Percentiles rank a stretch among this genome's conserved stretches.
Evolutionary conservation across 2,329 filamentous ascomycete genomes (phyloP).

Genomic region (Pseudohalonectria lignicola): DNA sequence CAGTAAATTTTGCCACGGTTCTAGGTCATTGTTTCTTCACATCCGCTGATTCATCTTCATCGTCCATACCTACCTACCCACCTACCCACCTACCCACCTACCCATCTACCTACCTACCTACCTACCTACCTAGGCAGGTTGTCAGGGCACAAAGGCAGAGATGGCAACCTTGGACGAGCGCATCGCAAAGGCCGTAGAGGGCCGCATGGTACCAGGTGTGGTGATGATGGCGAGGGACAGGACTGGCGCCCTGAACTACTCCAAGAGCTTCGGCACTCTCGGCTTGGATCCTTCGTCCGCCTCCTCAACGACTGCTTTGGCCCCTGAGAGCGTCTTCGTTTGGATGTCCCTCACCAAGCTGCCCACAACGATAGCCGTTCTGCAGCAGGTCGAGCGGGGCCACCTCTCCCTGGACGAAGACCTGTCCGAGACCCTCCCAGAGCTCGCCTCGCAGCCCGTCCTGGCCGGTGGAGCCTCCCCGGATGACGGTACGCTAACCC

Average conservation of each 20-base stretch:
- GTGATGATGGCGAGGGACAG: slow-evolving; percentile 11
- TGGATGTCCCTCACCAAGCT: slow-evolving; percentile 29
- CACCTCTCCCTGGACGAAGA: slow-evolving; percentile 33
- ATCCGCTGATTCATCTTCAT: too few species aligned
- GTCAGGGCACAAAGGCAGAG: too few species aligned
- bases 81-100: too few species aligned
- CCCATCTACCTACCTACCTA: too few species aligned
- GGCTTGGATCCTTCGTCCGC: slow-evolving; percentile 8
- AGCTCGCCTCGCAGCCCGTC: slow-evolving; percentile 8
- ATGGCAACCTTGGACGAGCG: slow-evolving; percentile 8
- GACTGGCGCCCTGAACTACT: slow-evolving; percentile 11
- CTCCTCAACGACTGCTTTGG: slow-evolving; percentile 7
- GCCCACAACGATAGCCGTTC: slow-evolving; percentile 29
- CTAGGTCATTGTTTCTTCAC: too few species aligned
- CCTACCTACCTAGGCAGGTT: too few species aligned
- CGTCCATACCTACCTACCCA: too few species aligned
- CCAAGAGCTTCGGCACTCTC: slow-evolving; percentile 8
- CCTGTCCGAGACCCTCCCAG: slow-evolving; percentile 15
- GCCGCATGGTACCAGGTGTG: slow-evolving; percentile 8
- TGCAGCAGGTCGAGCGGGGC: slow-evolving; percentile 36
- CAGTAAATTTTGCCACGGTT: too few species aligned
- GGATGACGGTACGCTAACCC: slow-evolving; percentile 1
- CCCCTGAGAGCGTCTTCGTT: slow-evolving; percentile 18
- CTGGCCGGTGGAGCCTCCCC: not conserved
- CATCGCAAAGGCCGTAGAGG: slow-evolving; percentile 9